phyloP scores from a whole-genome alignment of 1,284 basidiomycete genomes.

The Coriolopsis trogii region DNA sequence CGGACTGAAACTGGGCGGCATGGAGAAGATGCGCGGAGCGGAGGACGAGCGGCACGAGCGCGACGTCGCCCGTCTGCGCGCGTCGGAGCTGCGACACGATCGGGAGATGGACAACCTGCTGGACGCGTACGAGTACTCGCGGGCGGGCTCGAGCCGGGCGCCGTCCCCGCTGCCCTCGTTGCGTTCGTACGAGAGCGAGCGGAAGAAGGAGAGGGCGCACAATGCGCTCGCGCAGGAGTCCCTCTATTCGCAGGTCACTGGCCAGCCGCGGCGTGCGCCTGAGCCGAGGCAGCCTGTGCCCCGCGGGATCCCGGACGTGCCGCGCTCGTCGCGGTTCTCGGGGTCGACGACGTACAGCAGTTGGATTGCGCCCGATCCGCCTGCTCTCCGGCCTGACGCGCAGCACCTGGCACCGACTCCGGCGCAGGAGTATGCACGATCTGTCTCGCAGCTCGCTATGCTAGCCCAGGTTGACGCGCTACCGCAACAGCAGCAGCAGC shows the following conservation, averaged over 20 bases:
- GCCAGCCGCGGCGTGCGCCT: conserved; percentile 55
- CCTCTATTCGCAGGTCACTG: conserved; percentile 70
- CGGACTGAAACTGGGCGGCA: conserved; percentile 43
- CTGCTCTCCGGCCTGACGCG: conserved; percentile 23
- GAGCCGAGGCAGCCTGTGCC: conserved; percentile 71
- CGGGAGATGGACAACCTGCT: conserved; percentile 54
- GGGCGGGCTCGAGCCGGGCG: conserved; percentile 36
- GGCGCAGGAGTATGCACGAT: conserved; percentile 61
- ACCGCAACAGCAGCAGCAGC: conserved; percentile 23
- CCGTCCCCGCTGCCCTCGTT: conserved; percentile 41
- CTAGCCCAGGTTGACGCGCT: conserved; percentile 7
- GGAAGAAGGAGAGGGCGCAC: conserved; percentile 16
- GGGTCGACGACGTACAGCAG: conserved; percentile 40
- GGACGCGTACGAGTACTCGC: conserved; percentile 52
- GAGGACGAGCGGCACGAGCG: conserved; percentile 53
- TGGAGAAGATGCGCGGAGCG: conserved; percentile 52
- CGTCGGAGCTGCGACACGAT: conserved; percentile 48
- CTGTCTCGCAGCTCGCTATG: conserved; percentile 33
- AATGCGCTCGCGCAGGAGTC: conserved; percentile 52
- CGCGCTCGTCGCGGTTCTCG: conserved; percentile 50
- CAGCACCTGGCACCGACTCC: conserved; percentile 43
- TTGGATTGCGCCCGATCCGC: conserved; percentile 22
- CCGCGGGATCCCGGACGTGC: conserved; percentile 38
- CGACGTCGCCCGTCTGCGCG: conserved; percentile 49
- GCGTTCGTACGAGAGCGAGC: conserved; percentile 30